Percentiles rank a stretch among this genome's conserved stretches.
Evolutionary conservation across 83 land plant species (phyloP).

Genomic region (Picea abies): DNA sequence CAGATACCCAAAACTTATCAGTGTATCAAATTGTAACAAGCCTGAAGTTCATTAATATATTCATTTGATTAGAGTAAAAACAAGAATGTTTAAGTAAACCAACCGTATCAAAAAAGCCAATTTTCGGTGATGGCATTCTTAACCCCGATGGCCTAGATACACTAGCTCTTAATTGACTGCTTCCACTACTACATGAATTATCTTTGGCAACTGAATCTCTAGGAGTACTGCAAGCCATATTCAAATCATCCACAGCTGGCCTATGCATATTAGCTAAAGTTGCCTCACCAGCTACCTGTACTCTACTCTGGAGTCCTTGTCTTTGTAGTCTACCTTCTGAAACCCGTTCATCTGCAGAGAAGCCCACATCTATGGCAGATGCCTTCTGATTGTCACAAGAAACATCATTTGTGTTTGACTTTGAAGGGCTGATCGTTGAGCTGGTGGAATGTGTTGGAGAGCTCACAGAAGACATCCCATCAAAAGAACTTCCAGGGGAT

Average conservation of each 20-base stretch:
- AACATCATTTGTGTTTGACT: not conserved
- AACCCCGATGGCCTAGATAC: conserved; percentile 18
- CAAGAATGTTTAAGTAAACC: not conserved
- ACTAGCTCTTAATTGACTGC: not conserved
- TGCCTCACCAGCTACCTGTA: not conserved
- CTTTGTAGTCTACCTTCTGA: not conserved
- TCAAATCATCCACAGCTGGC: not conserved
- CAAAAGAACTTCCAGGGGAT: conserved; percentile 1
- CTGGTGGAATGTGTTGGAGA: not conserved
- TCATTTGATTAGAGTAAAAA: not conserved
- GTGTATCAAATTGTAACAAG: not conserved
- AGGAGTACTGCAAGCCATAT: conserved; percentile 6
- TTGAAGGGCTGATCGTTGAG: not conserved
- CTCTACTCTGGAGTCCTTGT: not conserved
- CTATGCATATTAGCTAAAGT: not conserved
- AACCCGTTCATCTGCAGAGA: not conserved
- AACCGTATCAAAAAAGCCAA: conserved; percentile 36
- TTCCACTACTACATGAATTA: not conserved
- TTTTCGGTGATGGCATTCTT: conserved; percentile 29
- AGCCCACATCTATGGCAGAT: not conserved
- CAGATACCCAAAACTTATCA: not conserved
- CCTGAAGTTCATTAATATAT: not conserved
- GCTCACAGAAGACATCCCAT: not conserved
- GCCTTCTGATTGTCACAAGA: not conserved
- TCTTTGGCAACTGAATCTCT: not conserved